These are phyloP conservation scores for Scopulariopsis brevicaulis DNA, from an alignment of 2,329 filamentous ascomycete genomes.

Conservation along the genomic window DNA sequence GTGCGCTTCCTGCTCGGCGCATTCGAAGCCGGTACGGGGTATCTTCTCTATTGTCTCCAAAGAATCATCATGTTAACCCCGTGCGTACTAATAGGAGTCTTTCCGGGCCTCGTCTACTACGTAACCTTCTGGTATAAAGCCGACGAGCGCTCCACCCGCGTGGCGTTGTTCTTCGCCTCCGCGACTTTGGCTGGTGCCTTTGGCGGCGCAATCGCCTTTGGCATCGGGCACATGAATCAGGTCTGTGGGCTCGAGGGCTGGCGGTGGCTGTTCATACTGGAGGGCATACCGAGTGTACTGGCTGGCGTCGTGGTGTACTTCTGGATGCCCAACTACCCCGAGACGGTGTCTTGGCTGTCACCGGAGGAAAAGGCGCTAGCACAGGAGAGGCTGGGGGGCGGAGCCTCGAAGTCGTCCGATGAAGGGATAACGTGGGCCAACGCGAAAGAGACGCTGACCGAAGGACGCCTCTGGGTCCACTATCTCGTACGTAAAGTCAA, in stretches of 20 bases:
- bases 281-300: slow-evolving; percentile 54
- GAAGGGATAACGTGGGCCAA: slow-evolving; percentile 53
- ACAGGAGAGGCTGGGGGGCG: slow-evolving; percentile 26
- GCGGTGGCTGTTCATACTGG: slow-evolving; percentile 51
- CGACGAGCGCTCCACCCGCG: slow-evolving; percentile 55
- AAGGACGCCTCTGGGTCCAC: slow-evolving; percentile 56
- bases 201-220: slow-evolving; percentile 62
- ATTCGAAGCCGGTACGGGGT: slow-evolving; percentile 40
- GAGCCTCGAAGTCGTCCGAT: slow-evolving; percentile 45
- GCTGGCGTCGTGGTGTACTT: slow-evolving; percentile 54
- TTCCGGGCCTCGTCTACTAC: slow-evolving; percentile 56
- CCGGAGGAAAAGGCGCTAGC: slow-evolving; percentile 47
- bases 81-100: slow-evolving; percentile 34
- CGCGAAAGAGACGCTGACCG: slow-evolving; percentile 56
- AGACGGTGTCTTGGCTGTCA: slow-evolving; percentile 41
- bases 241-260: slow-evolving; percentile 51
- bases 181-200: slow-evolving; percentile 63
- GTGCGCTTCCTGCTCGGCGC: slow-evolving; percentile 58
- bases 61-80: no score
- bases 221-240: slow-evolving; percentile 60
- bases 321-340: slow-evolving; percentile 56
- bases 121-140: slow-evolving; percentile 66
- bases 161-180: slow-evolving; percentile 60
- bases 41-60: no score
- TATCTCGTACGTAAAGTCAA: slow-evolving; percentile 29